A percentile compares a stretch with the other conserved stretches of the same genome.
These are phyloP conservation scores for Coniochaeta ligniaria DNA, from an alignment of 2,329 filamentous ascomycete species.

Conservation along the genomic window DNA sequence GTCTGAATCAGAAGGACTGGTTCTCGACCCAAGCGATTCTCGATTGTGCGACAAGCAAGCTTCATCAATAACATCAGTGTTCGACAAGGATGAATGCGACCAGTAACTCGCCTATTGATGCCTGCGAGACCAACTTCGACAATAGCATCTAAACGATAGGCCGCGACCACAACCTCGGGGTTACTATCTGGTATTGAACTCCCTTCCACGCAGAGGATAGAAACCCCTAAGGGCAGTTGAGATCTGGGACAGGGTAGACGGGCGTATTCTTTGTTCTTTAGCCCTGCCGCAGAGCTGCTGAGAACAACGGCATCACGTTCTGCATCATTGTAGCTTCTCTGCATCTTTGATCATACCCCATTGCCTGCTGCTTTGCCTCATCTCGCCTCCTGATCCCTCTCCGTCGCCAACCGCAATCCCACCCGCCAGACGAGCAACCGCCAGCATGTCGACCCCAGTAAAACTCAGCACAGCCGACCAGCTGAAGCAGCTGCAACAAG, in stretches of 20 bases:
- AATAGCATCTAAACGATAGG: background rate
- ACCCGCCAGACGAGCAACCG: background rate
- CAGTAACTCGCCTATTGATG: background rate
- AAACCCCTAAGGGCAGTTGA: background rate
- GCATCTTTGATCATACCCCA: background rate
- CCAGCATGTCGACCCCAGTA: conserved; percentile 40
- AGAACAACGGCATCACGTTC: background rate
- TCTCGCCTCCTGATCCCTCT: background rate
- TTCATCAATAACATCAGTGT: background rate
- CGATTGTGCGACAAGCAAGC: background rate
- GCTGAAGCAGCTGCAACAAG: conserved; percentile 81
- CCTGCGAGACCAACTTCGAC: background rate
- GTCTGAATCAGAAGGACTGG: background rate
- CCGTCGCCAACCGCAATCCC: no score
- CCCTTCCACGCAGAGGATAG: background rate
- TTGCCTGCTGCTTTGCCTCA: background rate
- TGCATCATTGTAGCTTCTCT: background rate
- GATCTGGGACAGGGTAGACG: background rate
- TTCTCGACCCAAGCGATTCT: background rate
- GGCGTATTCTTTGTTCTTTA: background rate
- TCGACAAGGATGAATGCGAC: background rate
- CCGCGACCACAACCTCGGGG: background rate
- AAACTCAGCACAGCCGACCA: conserved; percentile 61
- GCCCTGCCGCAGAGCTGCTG: background rate
- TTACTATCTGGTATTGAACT: background rate